These are phyloP conservation scores for Dinochytrium kinnereticum DNA, from an alignment of 371 early-diverging fungal genomes.

Conservation along the genomic window DNA sequence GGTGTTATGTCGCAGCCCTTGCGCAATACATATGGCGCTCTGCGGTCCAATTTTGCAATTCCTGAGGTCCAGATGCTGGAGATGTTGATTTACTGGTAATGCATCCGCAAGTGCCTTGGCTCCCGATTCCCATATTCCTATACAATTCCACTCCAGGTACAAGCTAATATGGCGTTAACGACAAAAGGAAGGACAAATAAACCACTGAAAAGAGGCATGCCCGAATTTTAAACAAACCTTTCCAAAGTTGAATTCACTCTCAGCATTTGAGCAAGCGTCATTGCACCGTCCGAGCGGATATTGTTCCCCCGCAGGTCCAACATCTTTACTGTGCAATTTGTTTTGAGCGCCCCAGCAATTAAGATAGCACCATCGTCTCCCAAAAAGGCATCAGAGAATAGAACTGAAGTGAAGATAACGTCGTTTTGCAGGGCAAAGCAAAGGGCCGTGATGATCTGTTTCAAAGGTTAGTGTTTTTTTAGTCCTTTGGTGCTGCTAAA, in stretches of 20 bases:
- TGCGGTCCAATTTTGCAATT: slow-evolving; percentile 61
- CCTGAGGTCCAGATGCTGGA: slow-evolving; percentile 55
- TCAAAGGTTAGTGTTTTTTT: not conserved
- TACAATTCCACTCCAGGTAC: slow-evolving; percentile 61
- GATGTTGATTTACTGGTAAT: slow-evolving; percentile 48
- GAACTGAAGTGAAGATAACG: slow-evolving; percentile 32
- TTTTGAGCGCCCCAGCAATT: slow-evolving; percentile 40
- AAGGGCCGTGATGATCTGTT: slow-evolving; percentile 39
- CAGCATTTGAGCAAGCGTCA: slow-evolving; percentile 56
- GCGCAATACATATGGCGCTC: slow-evolving; percentile 42
- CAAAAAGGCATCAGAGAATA: slow-evolving; percentile 53
- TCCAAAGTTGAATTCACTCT: slow-evolving; percentile 50
- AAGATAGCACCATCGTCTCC: slow-evolving; percentile 55
- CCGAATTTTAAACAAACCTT: too few relatives aligned
- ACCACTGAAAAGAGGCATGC: too few relatives aligned
- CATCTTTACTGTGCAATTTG: slow-evolving; percentile 40
- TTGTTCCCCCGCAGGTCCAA: slow-evolving; percentile 58
- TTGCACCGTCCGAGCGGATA: slow-evolving; percentile 60
- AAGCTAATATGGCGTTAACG: slow-evolving; percentile 24
- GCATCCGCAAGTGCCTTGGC: slow-evolving; percentile 55
- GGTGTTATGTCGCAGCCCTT: slow-evolving; percentile 51
- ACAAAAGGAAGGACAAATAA: not conserved
- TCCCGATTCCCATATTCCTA: slow-evolving; percentile 62
- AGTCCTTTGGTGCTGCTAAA: not conserved
- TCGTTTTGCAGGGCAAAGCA: slow-evolving; percentile 42